Evolutionary conservation across 2,329 filamentous ascomycete species (phyloP), one percentile per base, ranked within the genome.

Genomic region (Exserohilum rostratum): DNA sequence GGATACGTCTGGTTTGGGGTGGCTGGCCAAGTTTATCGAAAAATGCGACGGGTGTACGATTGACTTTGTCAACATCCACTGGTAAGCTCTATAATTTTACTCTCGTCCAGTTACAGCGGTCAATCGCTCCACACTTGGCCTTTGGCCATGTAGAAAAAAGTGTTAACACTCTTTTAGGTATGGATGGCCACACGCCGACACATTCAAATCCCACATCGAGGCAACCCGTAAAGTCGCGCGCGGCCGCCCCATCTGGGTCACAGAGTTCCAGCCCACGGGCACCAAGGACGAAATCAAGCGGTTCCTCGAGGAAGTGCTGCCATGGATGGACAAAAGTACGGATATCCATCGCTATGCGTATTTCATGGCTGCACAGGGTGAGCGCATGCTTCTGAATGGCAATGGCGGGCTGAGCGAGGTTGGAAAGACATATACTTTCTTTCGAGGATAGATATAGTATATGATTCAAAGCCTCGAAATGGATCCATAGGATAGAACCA

Each of bases 161-260:
- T 25, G 4, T 20, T 40, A 7, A 40, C 11, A 4, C 2, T 20
- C 4, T 12, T 1, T 3, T 20, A 65, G 62, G 62, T 73, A 75
- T 46, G 67, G 35, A 7, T 53, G 50, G 1, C 31, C 6, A 13
- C 68, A 70, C 31, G 51, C 66, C 15, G 56, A 53, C 2, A 65
- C 69, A 47, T 74, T 76, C 61, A 68, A 75, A 55, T 48, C 60
- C 3, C 64, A 75, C 38, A 85, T 73, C 33, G 31, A 56, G 0
- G 49, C 61, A 1, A 61, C 68, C 0, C 55, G 60, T 12, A 42
- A 53, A 2, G 33, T 85, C 13, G 86, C 85, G 46, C 83, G 83
- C 29, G 86, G 84, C 73, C 65, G 64, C 3, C 70, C 69, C 0
- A 58, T 76, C 20, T 76, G 71, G 72, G 63, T 76, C 38, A 76